Base-by-base conservation (phyloP, 257 asterid species). In the Buddleja alternifolia region DNA sequence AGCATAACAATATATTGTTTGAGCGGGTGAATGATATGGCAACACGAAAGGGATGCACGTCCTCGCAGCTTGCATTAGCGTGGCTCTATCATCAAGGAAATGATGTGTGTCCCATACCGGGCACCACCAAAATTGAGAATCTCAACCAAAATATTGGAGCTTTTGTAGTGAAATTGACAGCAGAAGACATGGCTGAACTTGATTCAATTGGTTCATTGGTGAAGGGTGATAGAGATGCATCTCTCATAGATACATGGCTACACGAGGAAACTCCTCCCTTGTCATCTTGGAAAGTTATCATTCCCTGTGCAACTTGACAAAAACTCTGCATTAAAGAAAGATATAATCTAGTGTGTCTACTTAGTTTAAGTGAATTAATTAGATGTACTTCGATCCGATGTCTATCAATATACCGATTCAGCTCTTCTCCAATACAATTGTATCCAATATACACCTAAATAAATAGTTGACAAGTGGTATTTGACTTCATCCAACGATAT, bases 61-160 rank as follows among this genome's bases (percentile, higher is more conserved):
- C 72, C 0, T 73, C 77, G 3, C 77, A 73, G 57, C 63, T 73
- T 37, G 77, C 72, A n/a, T 47, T 69, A 11, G 80, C 80, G 8
- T 75, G 83, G 83, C 59, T 75, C 39, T 71, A 71, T 51, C 75
- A 71, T 42, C 77, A 69, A 52, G 82, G 76, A n/a, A 67, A 63
- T 34, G 54, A 78, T 60, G 83, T 60, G 16, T 34, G 44, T 40
- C 75, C 75, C 6, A 70, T 70, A 20, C 75, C 75, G 3, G 75
- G 75, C 8, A 79, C 83, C 24, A 79, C 80, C 47, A 75, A 63
- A 60, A 63, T 63, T 12, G 42, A 56, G 4, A 78, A 78, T 54
- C 47, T 78, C 25, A 44, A 74, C 8, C 66, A 78, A 10, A 78
- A 78, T 15, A 20, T 70, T 0, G 75, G 75, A 60, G 59, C 77